These are phyloP conservation scores for Euphorbia corollata DNA, from an alignment of 441 rosid species.

Conservation along the genomic window DNA sequence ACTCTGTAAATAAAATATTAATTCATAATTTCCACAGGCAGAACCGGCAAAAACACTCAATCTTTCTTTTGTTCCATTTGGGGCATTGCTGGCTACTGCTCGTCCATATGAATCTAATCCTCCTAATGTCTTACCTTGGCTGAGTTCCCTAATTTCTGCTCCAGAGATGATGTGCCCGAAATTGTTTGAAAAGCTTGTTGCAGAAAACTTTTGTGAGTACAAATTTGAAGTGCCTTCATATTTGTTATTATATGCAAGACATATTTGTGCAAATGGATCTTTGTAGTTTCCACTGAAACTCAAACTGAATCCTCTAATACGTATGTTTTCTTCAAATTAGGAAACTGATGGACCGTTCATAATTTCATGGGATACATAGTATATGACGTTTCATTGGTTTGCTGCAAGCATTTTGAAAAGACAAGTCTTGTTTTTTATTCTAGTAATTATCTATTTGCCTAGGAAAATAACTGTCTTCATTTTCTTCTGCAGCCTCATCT, in stretches of 20 bases:
- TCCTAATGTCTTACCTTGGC: constrained; percentile 58
- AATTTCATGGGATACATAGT: neutral
- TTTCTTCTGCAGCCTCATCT: too few species aligned
- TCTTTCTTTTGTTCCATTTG: constrained; percentile 57
- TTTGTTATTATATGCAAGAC: neutral
- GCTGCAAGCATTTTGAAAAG: neutral
- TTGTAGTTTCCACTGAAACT: neutral
- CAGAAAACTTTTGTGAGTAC: constrained; percentile 58
- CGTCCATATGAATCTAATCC: constrained; percentile 60
- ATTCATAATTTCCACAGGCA: constrained; percentile 35
- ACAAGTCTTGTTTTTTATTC: too few species aligned
- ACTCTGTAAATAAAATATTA: constrained; percentile 1
- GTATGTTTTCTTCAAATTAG: neutral
- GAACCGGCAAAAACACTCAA: constrained; percentile 58
- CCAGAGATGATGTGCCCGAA: constrained; percentile 70
- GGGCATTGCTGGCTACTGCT: constrained; percentile 43
- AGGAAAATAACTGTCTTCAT: too few species aligned
- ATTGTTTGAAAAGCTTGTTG: constrained; percentile 54
- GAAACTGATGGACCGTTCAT: neutral
- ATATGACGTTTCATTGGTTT: neutral
- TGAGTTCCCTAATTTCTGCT: constrained; percentile 55
- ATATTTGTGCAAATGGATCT: neutral
- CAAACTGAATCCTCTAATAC: neutral
- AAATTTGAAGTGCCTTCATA: neutral
- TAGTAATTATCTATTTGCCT: too few species aligned